These are phyloP conservation scores for Chrysanthemum lavandulifolium DNA, from an alignment of 129 eudicot genomes.

Conservation along the genomic window DNA sequence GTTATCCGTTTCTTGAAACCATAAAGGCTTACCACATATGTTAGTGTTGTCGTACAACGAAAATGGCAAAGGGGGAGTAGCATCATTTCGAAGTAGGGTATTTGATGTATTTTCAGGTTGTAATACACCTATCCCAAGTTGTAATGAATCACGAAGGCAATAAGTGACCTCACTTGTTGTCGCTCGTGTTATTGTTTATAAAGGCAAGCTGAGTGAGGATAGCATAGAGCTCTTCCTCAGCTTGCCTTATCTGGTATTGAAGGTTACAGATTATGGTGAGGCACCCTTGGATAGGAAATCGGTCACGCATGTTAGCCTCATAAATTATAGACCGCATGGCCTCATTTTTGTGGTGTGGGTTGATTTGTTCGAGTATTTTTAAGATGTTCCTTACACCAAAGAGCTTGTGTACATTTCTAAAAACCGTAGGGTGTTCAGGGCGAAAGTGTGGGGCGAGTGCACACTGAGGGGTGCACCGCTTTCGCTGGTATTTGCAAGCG, in stretches of 20 bases:
- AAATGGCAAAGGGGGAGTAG: constrained; percentile 29
- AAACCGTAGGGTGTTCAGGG: constrained; percentile 59
- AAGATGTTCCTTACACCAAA: constrained; percentile 78
- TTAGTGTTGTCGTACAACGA: constrained; percentile 29
- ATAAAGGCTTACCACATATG: constrained; percentile 31
- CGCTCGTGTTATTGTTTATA: constrained; percentile 27
- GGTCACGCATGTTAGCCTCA: constrained; percentile 67
- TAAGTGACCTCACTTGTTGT: constrained; percentile 30
- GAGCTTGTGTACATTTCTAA: constrained; percentile 64
- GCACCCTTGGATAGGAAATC: constrained; percentile 70
- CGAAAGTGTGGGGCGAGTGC: constrained; percentile 79
- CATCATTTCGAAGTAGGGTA: constrained; percentile 32
- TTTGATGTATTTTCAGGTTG: constrained; percentile 20
- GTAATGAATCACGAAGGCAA: constrained; percentile 39
- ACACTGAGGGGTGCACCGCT: constrained; percentile 72
- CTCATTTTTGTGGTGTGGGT: constrained; percentile 39
- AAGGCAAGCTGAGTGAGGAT: constrained; percentile 42
- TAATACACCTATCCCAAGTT: constrained; percentile 5
- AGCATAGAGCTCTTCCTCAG: constrained; percentile 48
- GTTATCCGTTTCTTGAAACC: constrained; percentile 41
- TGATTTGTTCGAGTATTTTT: constrained; percentile 54
- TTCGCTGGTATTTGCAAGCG: constrained; percentile 84
- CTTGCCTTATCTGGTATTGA: constrained; percentile 37
- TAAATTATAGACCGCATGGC: constrained; percentile 75
- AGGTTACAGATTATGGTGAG: constrained; percentile 41